These are phyloP conservation scores for Salvia splendens DNA, from an alignment of 257 asterid species.

Conservation along the genomic window DNA sequence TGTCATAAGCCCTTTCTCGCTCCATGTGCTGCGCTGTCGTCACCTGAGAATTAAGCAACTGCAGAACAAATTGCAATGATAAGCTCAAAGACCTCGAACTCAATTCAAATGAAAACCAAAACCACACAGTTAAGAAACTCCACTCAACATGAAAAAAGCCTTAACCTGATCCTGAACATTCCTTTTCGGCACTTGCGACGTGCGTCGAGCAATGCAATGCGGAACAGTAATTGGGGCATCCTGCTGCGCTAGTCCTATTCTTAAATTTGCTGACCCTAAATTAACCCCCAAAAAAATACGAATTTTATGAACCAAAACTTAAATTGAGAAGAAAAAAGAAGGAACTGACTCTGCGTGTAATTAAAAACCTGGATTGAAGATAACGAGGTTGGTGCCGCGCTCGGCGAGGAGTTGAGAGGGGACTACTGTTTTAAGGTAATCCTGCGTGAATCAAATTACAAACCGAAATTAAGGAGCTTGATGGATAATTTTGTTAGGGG, in stretches of 20 bases:
- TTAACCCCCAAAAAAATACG: constrained; percentile 8
- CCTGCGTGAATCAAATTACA: constrained; percentile 46
- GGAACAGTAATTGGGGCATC: constrained; percentile 72
- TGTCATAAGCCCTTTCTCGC: constrained; percentile 95
- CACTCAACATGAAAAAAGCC: background rate
- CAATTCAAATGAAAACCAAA: background rate
- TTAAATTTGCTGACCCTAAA: constrained; percentile 73
- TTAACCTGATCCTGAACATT: constrained; percentile 84
- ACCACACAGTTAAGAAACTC: background rate
- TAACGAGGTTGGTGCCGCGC: constrained; percentile 93
- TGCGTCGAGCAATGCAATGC: constrained; percentile 87
- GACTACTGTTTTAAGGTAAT: constrained; percentile 71
- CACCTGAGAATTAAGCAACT: constrained; percentile 93
- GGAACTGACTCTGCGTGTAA: constrained; percentile 6
- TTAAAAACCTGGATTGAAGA: constrained; percentile 84
- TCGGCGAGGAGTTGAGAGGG: constrained; percentile 90
- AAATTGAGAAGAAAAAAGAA: background rate
- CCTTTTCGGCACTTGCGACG: constrained; percentile 65
- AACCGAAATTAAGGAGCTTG: background rate
- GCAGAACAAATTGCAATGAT: constrained; percentile 27
- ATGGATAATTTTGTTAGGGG: constrained; percentile 5
- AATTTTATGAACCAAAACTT: constrained; percentile 12
- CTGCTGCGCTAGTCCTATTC: constrained; percentile 87
- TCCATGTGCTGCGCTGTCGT: constrained; percentile 91
- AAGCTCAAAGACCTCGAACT: constrained; percentile 3